Evolutionary conservation across 2,329 filamentous ascomycete species (phyloP).

Genomic region (Fusarium cicatricum): DNA sequence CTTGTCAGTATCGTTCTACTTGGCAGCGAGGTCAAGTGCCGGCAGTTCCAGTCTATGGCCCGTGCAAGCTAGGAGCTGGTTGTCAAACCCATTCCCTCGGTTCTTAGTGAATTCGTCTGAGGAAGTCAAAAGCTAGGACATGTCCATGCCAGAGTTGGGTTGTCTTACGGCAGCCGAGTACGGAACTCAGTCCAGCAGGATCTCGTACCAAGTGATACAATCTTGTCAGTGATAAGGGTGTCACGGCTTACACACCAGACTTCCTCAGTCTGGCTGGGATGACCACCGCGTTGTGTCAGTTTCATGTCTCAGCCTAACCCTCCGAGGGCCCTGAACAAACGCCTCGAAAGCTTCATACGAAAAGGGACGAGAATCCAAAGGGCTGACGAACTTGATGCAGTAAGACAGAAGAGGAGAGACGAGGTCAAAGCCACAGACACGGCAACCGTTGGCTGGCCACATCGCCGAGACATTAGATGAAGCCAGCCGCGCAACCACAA

Average conservation of each 20-base stretch:
- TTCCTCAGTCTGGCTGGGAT: not conserved
- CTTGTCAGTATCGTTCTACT: not conserved
- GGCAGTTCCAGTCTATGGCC: constrained; percentile 10
- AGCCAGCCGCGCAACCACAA: constrained; percentile 23
- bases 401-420: constrained; percentile 10
- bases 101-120: constrained; percentile 5
- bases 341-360: not conserved
- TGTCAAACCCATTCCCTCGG: constrained; percentile 26
- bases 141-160: not conserved
- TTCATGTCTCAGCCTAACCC: constrained; percentile 16
- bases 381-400: constrained; percentile 8
- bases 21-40: not conserved
- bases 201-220: constrained; percentile 12
- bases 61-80: constrained; percentile 10
- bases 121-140: not conserved
- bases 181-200: constrained; percentile 1
- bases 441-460: constrained; percentile 8
- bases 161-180: constrained; percentile 6
- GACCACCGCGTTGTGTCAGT: constrained; percentile 13
- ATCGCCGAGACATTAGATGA: constrained; percentile 4
- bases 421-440: constrained; percentile 25
- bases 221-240: constrained; percentile 22
- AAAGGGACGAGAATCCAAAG: not conserved
- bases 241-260: not conserved
- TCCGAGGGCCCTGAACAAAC: not conserved